These are phyloP conservation scores for Hawksworthiomyces lignivorus DNA, from an alignment of 2,329 filamentous ascomycete species.

Conservation along the genomic window DNA sequence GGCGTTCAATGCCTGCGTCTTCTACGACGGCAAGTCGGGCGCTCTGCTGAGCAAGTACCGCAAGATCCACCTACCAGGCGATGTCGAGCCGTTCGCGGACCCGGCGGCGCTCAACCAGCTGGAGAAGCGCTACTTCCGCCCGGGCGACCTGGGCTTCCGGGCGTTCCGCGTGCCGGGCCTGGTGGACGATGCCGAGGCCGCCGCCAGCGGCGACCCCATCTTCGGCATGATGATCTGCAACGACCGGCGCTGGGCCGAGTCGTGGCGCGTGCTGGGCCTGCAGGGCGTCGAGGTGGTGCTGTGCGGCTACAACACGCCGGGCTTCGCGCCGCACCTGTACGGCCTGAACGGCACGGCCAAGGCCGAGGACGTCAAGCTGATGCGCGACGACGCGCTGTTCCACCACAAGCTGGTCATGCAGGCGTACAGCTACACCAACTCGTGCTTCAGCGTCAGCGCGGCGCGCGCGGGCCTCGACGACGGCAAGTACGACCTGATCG, in stretches of 20 bases:
- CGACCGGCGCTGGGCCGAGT: slow-evolving; percentile 44
- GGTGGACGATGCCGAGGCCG: slow-evolving; percentile 28
- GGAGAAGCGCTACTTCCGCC: slow-evolving; percentile 47
- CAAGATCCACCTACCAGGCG: slow-evolving; percentile 48
- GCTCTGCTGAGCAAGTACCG: slow-evolving; percentile 43
- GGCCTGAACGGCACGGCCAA: slow-evolving; percentile 45
- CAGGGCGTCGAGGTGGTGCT: slow-evolving; percentile 40
- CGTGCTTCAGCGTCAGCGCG: slow-evolving; percentile 38
- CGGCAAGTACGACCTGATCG: slow-evolving; percentile 36
- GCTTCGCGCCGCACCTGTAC: slow-evolving; percentile 36
- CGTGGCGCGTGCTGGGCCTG: slow-evolving; percentile 41
- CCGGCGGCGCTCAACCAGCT: slow-evolving; percentile 41
- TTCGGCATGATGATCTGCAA: slow-evolving; percentile 49
- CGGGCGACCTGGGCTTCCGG: slow-evolving; percentile 44
- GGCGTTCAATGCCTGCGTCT: slow-evolving; percentile 41
- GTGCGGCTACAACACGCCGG: slow-evolving; percentile 40
- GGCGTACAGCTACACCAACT: slow-evolving; percentile 43
- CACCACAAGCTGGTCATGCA: slow-evolving; percentile 44
- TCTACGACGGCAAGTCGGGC: slow-evolving; percentile 37
- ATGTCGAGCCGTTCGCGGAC: slow-evolving; percentile 41
- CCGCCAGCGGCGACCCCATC: slow-evolving; percentile 39
- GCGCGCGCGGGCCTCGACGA: slow-evolving; percentile 43
- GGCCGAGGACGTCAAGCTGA: slow-evolving; percentile 26
- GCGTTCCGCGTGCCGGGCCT: slow-evolving; percentile 44
- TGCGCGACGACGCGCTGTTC: slow-evolving; percentile 39